Percentiles rank a stretch among this genome's conserved stretches.
Evolutionary conservation across 2,329 filamentous ascomycete genomes (phyloP).

Genomic region (Hypoxylon sp.): DNA sequence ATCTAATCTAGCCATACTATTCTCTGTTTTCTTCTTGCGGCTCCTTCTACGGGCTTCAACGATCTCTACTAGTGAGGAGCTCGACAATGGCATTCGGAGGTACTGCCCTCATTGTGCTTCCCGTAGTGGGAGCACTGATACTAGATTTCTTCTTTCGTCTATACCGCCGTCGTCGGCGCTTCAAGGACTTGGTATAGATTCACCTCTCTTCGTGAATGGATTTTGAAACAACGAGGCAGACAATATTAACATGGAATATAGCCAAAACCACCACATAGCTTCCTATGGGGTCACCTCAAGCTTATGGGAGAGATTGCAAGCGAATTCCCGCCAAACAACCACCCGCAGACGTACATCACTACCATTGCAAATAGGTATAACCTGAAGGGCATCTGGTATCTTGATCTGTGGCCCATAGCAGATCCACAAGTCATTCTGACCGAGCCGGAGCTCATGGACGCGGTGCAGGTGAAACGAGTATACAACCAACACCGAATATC

Average conservation of each 20-base stretch:
- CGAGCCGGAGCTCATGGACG: slow-evolving; percentile 49
- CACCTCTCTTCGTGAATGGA: not conserved
- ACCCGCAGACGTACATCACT: slow-evolving; percentile 48
- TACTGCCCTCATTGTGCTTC: slow-evolving; percentile 7
- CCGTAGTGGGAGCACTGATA: slow-evolving; percentile 19
- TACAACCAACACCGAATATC: slow-evolving; percentile 42
- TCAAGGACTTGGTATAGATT: slow-evolving; percentile 22
- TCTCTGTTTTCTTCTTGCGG: not conserved
- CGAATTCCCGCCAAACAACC: slow-evolving; percentile 45
- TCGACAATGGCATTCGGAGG: slow-evolving; percentile 3
- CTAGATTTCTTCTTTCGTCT: slow-evolving; percentile 31
- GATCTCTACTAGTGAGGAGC: not conserved
- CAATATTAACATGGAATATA: slow-evolving; percentile 6
- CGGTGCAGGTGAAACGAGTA: slow-evolving; percentile 45
- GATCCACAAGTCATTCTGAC: slow-evolving; percentile 50
- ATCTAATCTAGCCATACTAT: not conserved
- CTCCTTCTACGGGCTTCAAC: not conserved
- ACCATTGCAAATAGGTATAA: slow-evolving; percentile 45
- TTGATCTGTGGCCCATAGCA: slow-evolving; percentile 54
- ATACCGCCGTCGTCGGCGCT: slow-evolving; percentile 27
- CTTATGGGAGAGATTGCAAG: slow-evolving; percentile 36
- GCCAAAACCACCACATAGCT: slow-evolving; percentile 38
- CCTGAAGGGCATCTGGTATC: slow-evolving; percentile 54
- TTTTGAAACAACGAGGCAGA: not conserved
- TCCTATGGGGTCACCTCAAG: slow-evolving; percentile 38